These are phyloP conservation scores for Tetrapisispora namnaoensis DNA, from an alignment of 805 yeast species.

Conservation along the genomic window DNA sequence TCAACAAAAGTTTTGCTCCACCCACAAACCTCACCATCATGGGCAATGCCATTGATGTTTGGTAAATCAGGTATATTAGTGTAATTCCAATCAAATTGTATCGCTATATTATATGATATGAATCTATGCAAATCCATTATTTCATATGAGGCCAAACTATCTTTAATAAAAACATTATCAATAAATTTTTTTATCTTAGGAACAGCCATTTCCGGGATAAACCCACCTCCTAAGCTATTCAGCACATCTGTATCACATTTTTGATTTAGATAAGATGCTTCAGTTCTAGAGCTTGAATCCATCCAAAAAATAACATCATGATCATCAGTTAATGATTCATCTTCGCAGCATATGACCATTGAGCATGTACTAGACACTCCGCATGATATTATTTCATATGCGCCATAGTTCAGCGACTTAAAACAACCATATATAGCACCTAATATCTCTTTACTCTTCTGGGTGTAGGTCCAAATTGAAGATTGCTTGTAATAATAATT, in stretches of 20 bases:
- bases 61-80: slow-evolving; percentile 2
- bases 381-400: slow-evolving; percentile 17
- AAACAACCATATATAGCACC: slow-evolving; percentile 24
- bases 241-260: slow-evolving; percentile 14
- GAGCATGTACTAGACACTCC: slow-evolving; percentile 53
- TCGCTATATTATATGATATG: slow-evolving; percentile 25
- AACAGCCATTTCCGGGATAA: slow-evolving; percentile 49
- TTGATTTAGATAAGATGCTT: slow-evolving; percentile 27
- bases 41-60: slow-evolving; percentile 29
- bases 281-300: slow-evolving; percentile 38
- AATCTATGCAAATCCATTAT: slow-evolving; percentile 47
- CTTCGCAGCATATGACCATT: slow-evolving; percentile 35
- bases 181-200: slow-evolving; percentile 40
- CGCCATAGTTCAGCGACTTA: slow-evolving; percentile 1
- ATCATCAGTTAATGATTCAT: slow-evolving; percentile 9
- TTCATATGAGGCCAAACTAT: slow-evolving; percentile 17
- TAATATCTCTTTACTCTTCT: slow-evolving; percentile 34
- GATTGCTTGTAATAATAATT: slow-evolving; percentile 15
- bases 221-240: slow-evolving; percentile 33
- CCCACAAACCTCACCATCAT: slow-evolving; percentile 52
- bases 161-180: slow-evolving; percentile 13
- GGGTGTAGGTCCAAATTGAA: slow-evolving; percentile 29
- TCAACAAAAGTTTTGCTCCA: slow-evolving; percentile 32
- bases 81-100: slow-evolving; percentile 10
- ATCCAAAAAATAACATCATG: slow-evolving; percentile 50